phyloP scores from a whole-genome alignment of 108 stramenopile species.

The Craspedostauros australis region DNA sequence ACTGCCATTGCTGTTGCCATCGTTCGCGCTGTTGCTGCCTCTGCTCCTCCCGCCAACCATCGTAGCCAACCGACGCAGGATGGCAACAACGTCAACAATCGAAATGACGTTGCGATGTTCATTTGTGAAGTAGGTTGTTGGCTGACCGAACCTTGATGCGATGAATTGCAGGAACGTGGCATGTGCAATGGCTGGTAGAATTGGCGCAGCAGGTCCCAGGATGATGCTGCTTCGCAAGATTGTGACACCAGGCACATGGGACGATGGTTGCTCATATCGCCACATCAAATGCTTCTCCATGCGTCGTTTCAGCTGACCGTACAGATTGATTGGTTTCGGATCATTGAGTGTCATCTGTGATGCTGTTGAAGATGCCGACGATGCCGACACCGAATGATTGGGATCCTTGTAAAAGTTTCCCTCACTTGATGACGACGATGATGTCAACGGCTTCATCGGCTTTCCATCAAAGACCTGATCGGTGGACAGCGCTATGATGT shows the following conservation, averaged over 20 bases:
- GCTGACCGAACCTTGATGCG: constrained; percentile 16
- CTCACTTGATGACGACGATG: not conserved
- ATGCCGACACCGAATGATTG: too few species aligned
- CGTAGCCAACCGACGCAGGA: constrained; percentile 31
- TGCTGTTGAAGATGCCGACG: too few species aligned
- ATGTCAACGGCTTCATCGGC: constrained; percentile 5
- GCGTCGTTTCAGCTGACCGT: constrained; percentile 54
- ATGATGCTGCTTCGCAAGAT: constrained; percentile 67
- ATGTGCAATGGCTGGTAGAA: constrained; percentile 28
- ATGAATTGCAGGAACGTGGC: constrained; percentile 73
- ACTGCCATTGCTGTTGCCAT: not conserved
- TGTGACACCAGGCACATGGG: constrained; percentile 6
- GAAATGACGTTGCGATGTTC: constrained; percentile 54
- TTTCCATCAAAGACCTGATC: constrained; percentile 82
- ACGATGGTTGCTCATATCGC: not conserved
- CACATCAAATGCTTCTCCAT: constrained; percentile 44
- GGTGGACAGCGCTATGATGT: constrained; percentile 60
- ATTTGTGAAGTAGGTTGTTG: constrained; percentile 49
- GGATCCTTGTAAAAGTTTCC: constrained; percentile 31
- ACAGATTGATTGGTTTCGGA: constrained; percentile 55
- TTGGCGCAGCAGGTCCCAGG: constrained; percentile 51
- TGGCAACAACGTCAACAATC: constrained; percentile 34
- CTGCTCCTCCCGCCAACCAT: too few species aligned
- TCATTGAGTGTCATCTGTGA: constrained; percentile 15
- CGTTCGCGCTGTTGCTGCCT: too few species aligned